phyloP scores from a whole-genome alignment of 768 basidiomycete genomes.

The Mycena epipterygia region DNA sequence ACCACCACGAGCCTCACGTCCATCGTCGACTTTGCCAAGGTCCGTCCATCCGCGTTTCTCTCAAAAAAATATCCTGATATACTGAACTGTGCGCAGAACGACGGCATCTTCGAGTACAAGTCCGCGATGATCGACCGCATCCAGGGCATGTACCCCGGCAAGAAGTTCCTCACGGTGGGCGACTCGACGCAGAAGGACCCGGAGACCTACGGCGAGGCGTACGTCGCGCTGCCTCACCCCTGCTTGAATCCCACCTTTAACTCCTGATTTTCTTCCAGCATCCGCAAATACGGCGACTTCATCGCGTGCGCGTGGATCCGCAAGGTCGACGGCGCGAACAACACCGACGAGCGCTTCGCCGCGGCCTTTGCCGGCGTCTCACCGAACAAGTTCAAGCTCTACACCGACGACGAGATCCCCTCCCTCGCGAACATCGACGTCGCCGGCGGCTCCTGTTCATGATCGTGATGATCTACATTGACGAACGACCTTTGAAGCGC shows the following conservation, averaged over 20 bases:
- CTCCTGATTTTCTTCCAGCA: slow-evolving; percentile 39
- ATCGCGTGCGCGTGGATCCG: slow-evolving; percentile 61
- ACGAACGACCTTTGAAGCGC: background rate
- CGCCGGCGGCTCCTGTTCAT: slow-evolving; percentile 53
- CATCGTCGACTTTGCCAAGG: slow-evolving; percentile 44
- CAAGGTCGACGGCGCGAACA: slow-evolving; percentile 58
- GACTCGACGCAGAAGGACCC: slow-evolving; percentile 63
- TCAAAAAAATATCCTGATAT: too few species aligned
- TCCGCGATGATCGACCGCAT: slow-evolving; percentile 52
- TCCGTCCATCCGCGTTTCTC: background rate
- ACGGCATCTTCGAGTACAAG: slow-evolving; percentile 52
- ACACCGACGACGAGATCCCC: slow-evolving; percentile 53
- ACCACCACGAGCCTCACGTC: slow-evolving; percentile 49
- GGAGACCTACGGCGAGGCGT: slow-evolving; percentile 60
- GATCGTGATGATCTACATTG: background rate
- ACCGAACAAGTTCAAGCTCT: slow-evolving; percentile 48
- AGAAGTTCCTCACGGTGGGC: slow-evolving; percentile 58
- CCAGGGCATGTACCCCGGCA: slow-evolving; percentile 57
- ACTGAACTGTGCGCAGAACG: slow-evolving; percentile 12
- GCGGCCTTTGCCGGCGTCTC: slow-evolving; percentile 53
- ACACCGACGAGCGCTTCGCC: slow-evolving; percentile 53
- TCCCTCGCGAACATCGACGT: slow-evolving; percentile 51
- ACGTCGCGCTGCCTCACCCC: slow-evolving; percentile 32
- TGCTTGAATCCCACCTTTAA: background rate
- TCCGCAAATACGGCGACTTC: slow-evolving; percentile 51